phyloP scores from a whole-genome alignment of 345 rosid genomes.

The Lepidium africanum region DNA sequence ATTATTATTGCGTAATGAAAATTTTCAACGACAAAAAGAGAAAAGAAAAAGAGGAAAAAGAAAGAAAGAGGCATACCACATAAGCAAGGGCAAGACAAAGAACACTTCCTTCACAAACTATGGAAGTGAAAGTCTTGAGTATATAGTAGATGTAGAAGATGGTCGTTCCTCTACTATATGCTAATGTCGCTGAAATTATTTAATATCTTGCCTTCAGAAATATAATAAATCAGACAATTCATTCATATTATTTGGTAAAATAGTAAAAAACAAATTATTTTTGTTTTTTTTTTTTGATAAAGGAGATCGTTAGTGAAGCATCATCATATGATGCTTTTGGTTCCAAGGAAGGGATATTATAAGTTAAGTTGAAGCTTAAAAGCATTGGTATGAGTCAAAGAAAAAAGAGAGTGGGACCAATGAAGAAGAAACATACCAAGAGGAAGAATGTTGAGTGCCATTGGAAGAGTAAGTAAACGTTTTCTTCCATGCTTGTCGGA shows the following conservation, averaged over 20 bases:
- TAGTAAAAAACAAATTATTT: not conserved
- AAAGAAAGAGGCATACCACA: constrained; percentile 39
- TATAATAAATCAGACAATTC: not conserved
- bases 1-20: no score
- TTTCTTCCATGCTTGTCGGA: constrained; percentile 90
- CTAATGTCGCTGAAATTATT: constrained; percentile 48
- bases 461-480: constrained; percentile 59
- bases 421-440: constrained; percentile 38
- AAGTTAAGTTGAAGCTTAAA: not conserved
- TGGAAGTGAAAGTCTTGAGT: constrained; percentile 55
- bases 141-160: constrained; percentile 66
- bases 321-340: not conserved
- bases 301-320: no score
- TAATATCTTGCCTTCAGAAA: not conserved
- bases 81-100: constrained; percentile 82
- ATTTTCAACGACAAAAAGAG: not conserved
- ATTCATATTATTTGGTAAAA: not conserved
- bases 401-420: constrained; percentile 1
- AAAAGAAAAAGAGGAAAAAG: no score
- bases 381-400: not conserved
- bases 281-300: no score
- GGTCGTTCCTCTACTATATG: constrained; percentile 59
- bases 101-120: constrained; percentile 76
- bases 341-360: not conserved
- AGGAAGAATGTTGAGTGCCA: constrained; percentile 55